phyloP scores from a whole-genome alignment of 1,284 basidiomycete genomes.

The Veloboletus limbatus region DNA sequence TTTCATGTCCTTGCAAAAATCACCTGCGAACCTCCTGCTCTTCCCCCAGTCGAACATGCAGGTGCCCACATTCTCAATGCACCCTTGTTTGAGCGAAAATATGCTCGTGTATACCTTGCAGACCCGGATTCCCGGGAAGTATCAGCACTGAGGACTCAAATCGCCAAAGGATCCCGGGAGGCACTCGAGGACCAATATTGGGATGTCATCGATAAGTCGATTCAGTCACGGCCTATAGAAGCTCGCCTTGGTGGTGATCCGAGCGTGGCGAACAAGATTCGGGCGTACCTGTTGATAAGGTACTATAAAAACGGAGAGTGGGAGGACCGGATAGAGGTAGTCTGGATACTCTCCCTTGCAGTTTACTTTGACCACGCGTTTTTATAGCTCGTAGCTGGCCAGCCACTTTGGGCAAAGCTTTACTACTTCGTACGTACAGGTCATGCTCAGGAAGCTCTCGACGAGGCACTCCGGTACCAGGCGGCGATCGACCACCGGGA shows the following conservation, averaged over 20 bases:
- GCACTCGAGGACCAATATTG: conserved; percentile 86
- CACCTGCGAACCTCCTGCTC: conserved; percentile 60
- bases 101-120: conserved; percentile 68
- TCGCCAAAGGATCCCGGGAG: conserved; percentile 69
- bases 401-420: conserved; percentile 90
- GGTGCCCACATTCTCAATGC: conserved; percentile 76
- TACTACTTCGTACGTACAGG: conserved; percentile 92
- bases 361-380: background rate
- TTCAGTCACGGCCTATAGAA: conserved; percentile 82
- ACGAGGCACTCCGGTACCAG: conserved; percentile 72
- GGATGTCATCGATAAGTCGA: conserved; percentile 79
- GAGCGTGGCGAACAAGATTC: conserved; percentile 84
- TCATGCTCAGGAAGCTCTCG: conserved; percentile 76
- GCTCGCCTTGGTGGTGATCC: conserved; percentile 92
- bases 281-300: conserved; percentile 79
- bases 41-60: conserved; percentile 72
- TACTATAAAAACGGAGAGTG: conserved; percentile 83
- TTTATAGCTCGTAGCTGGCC: conserved; percentile 71
- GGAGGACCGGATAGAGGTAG: conserved; percentile 81
- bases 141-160: conserved; percentile 58
- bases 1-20: conserved; percentile 74
- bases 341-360: conserved; percentile 14
- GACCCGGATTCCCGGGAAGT: conserved; percentile 68
- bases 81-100: conserved; percentile 69
- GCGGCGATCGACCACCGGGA: conserved; percentile 79